These are phyloP conservation scores for Colletotrichum kahawae DNA, from an alignment of 2,329 filamentous ascomycete genomes.

Conservation along the genomic window DNA sequence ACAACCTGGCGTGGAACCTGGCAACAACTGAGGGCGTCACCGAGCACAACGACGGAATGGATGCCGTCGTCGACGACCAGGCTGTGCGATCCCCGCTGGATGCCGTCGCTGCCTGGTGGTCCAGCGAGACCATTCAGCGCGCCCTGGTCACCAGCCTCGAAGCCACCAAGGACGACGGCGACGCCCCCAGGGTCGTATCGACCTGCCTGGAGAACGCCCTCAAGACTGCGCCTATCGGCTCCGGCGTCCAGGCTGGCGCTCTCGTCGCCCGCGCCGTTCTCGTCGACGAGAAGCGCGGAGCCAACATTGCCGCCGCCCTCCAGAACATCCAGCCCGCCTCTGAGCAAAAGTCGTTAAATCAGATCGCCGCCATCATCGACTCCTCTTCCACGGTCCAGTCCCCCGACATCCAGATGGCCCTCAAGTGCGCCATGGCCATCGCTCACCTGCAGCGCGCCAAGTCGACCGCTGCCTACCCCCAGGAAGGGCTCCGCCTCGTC, in stretches of 20 bases:
- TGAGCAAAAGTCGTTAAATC: constrained; percentile 35
- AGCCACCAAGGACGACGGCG: constrained; percentile 50
- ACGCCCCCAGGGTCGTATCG: constrained; percentile 41
- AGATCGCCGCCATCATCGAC: constrained; percentile 48
- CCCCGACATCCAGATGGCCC: constrained; percentile 59
- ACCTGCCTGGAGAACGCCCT: constrained; percentile 71
- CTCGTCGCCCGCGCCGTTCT: constrained; percentile 65
- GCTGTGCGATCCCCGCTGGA: constrained; percentile 88
- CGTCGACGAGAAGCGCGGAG: constrained; percentile 56
- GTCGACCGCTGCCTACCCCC: constrained; percentile 39
- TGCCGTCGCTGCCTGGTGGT: constrained; percentile 91
- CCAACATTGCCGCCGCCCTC: constrained; percentile 61
- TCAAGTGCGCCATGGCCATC: constrained; percentile 65
- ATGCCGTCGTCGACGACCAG: constrained; percentile 82
- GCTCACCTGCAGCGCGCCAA: constrained; percentile 59
- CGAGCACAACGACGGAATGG: constrained; percentile 73
- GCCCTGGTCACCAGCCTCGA: constrained; percentile 70
- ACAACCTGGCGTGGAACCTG: constrained; percentile 88
- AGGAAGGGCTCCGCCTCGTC: constrained; percentile 52
- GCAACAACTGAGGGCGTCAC: constrained; percentile 72
- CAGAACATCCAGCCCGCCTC: constrained; percentile 53
- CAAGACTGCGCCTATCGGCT: constrained; percentile 77
- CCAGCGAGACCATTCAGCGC: constrained; percentile 71
- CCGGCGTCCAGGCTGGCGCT: constrained; percentile 68
- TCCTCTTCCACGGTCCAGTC: constrained; percentile 48